Conservation (phyloP, 2,329 filamentous ascomycete species). For the Beauveria australis region DNA sequence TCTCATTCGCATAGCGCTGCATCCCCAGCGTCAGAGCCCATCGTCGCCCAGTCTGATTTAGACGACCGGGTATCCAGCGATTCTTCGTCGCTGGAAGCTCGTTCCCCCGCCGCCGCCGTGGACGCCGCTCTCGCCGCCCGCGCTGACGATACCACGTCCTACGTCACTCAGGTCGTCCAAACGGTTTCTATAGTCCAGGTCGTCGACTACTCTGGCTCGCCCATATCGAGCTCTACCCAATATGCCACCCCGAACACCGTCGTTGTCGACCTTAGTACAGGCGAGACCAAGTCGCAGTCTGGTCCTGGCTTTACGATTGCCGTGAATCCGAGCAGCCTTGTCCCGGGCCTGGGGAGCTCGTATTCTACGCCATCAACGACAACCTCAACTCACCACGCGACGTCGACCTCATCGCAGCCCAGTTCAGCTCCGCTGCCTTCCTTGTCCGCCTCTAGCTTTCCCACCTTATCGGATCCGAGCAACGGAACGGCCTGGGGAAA, state of each 20-base stretch:
- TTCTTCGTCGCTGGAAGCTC: constrained; percentile 10
- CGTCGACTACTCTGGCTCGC: constrained; percentile 39
- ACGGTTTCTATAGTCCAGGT: constrained; percentile 48
- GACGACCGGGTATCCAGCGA: constrained; percentile 12
- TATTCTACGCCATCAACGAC: constrained; percentile 6
- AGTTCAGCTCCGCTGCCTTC: not conserved
- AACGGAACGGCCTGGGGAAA: constrained; percentile 9
- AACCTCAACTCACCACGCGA: constrained; percentile 11
- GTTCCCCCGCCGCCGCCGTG: constrained; percentile 16
- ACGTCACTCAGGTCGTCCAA: constrained; percentile 41
- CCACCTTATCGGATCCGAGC: constrained; percentile 6
- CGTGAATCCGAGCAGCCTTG: constrained; percentile 2
- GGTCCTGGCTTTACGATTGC: constrained; percentile 16
- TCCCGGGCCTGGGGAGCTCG: not conserved
- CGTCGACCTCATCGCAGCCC: constrained; percentile 8
- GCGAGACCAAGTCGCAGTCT: constrained; percentile 28
- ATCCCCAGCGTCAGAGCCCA: constrained; percentile 13
- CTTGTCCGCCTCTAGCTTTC: not conserved
- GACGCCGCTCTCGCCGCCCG: constrained; percentile 9
- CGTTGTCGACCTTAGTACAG: constrained; percentile 27
- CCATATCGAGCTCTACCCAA: constrained; percentile 36
- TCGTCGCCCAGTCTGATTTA: constrained; percentile 18
- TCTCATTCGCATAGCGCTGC: not conserved
- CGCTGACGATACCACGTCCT: constrained; percentile 11
- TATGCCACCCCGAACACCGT: constrained; percentile 30